phyloP scores from a whole-genome alignment of 2,329 filamentous ascomycete species.

The Penicillium frequentans region DNA sequence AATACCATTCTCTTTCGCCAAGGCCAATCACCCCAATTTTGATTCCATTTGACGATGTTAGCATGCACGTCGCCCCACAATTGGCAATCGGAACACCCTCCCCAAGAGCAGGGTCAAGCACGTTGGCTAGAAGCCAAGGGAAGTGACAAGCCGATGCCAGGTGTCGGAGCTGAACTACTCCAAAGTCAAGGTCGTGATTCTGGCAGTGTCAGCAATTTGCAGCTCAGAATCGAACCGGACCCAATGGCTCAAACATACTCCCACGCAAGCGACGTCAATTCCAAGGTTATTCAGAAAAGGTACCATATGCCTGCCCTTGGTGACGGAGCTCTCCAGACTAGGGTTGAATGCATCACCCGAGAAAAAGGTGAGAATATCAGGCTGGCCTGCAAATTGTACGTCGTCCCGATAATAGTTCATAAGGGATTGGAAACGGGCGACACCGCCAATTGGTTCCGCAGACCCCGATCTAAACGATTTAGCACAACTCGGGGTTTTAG shows the following conservation, averaged over 20 bases:
- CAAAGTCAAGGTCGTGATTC: constrained; percentile 94
- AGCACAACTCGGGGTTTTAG: not conserved
- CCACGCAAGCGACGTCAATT: constrained; percentile 78
- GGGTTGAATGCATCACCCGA: constrained; percentile 93
- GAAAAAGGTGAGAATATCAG: constrained; percentile 74
- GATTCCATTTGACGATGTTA: constrained; percentile 78
- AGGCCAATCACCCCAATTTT: constrained; percentile 84
- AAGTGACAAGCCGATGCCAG: constrained; percentile 75
- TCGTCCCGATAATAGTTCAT: constrained; percentile 71
- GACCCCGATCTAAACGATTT: constrained; percentile 54
- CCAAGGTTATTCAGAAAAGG: constrained; percentile 75
- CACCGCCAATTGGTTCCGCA: constrained; percentile 79
- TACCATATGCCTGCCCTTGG: constrained; percentile 89
- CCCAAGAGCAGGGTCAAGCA: constrained; percentile 79
- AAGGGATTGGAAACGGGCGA: constrained; percentile 76
- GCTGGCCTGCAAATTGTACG: constrained; percentile 60
- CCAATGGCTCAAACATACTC: constrained; percentile 54
- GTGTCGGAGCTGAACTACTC: constrained; percentile 74
- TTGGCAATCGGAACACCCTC: constrained; percentile 73
- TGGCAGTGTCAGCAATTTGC: constrained; percentile 34
- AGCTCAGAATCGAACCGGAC: not conserved
- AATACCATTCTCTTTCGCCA: constrained; percentile 76
- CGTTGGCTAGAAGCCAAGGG: constrained; percentile 87
- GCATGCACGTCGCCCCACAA: constrained; percentile 71
- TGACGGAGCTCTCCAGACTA: constrained; percentile 82